A percentile compares a stretch with the other conserved stretches of the same genome.
Evolutionary conservation across 1,139 yeast genomes (phyloP).

Genomic region (Sugiyamaella xylanicola): DNA sequence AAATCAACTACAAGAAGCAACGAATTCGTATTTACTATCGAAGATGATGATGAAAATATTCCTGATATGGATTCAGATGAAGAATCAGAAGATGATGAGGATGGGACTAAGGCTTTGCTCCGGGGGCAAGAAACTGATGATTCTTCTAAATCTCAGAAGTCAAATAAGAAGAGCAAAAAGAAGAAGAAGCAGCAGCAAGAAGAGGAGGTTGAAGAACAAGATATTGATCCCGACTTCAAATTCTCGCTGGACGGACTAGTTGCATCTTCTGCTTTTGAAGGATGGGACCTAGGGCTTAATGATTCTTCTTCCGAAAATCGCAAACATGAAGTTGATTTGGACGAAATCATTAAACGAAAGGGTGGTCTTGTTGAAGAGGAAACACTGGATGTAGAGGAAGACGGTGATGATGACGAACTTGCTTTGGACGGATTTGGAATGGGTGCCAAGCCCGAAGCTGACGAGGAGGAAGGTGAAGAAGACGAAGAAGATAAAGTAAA

Average conservation of each 20-base stretch:
- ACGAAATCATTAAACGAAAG: conserved; percentile 72
- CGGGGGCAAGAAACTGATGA: conserved; percentile 33
- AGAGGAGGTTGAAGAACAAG: conserved; percentile 45
- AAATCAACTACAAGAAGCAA: conserved; percentile 25
- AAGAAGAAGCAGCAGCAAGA: conserved; percentile 38
- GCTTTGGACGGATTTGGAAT: conserved; percentile 77
- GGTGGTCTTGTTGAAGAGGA: conserved; percentile 48
- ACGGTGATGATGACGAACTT: conserved; percentile 46
- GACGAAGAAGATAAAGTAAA: conserved; percentile 50
- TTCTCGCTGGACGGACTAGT: conserved; percentile 70
- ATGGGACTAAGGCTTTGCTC: conserved; percentile 28
- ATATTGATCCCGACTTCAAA: conserved; percentile 66
- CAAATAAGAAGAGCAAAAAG: conserved; percentile 40
- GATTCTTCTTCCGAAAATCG: conserved; percentile 36
- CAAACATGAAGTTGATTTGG: conserved; percentile 75
- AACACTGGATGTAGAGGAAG: conserved; percentile 44
- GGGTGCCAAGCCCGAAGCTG: conserved; percentile 52
- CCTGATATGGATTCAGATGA: conserved; percentile 61
- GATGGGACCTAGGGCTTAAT: conserved; percentile 78
- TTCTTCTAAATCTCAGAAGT: conserved; percentile 29
- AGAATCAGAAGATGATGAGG: conserved; percentile 45
- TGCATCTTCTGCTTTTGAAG: conserved; percentile 55
- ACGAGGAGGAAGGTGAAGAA: conserved; percentile 47
- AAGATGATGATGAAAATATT: conserved; percentile 64
- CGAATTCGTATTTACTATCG: conserved; percentile 71